Evolutionary conservation across 176 grass and related monocot genomes (phyloP).

Genomic region (Triticum dicoccoides): DNA sequence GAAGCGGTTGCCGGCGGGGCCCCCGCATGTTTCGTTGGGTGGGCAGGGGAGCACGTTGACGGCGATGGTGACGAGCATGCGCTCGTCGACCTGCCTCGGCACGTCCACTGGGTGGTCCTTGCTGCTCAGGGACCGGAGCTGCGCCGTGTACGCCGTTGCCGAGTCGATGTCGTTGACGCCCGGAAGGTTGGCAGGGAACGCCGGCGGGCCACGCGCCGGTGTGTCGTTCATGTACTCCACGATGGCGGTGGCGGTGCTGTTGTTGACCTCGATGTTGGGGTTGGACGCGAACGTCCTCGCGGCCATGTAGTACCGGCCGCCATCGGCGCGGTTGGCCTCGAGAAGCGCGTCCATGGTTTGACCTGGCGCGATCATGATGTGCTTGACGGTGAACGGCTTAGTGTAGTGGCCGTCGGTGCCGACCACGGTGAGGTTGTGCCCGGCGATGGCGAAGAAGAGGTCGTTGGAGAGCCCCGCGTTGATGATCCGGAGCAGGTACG

Average conservation of each 20-base stretch:
- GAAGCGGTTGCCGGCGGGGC: not conserved
- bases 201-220: not conserved
- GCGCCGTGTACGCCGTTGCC: not conserved
- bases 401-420: slow-evolving; percentile 48
- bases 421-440: slow-evolving; percentile 25
- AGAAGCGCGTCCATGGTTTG: slow-evolving; percentile 9
- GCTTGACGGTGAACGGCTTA: slow-evolving; percentile 22
- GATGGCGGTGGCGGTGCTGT: slow-evolving; percentile 27
- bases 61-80: slow-evolving; percentile 24
- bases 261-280: not conserved
- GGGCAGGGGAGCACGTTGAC: slow-evolving; percentile 14
- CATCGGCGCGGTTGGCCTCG: not conserved
- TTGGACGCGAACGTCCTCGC: not conserved
- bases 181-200: not conserved
- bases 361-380: slow-evolving; percentile 32
- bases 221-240: slow-evolving; percentile 2
- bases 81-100: slow-evolving; percentile 13
- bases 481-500: slow-evolving; percentile 37
- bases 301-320: slow-evolving; percentile 37
- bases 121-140: not conserved
- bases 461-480: slow-evolving; percentile 58
- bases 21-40: not conserved
- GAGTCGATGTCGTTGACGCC: not conserved
- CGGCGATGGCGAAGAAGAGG: slow-evolving; percentile 44
- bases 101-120: not conserved